Evolutionary conservation across 2,329 filamentous ascomycete species (phyloP).

Genomic region (Dactylellina haptotyla): DNA sequence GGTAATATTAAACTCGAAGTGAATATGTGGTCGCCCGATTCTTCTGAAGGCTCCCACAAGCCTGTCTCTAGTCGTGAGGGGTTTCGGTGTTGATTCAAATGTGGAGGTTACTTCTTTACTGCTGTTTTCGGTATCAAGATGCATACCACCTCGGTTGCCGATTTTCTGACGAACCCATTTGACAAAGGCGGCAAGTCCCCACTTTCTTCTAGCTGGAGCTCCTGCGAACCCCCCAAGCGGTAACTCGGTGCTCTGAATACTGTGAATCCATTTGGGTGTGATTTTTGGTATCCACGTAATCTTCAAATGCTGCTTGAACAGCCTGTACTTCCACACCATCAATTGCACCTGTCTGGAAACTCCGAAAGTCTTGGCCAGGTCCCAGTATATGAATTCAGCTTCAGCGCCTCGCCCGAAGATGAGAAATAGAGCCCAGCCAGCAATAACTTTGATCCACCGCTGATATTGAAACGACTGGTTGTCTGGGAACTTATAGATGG

Average conservation of each 20-base stretch:
- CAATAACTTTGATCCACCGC: constrained; percentile 69
- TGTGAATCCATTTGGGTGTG: constrained; percentile 29
- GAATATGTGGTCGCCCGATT: constrained; percentile 19
- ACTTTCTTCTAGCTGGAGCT: not conserved
- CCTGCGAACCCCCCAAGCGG: constrained; percentile 15
- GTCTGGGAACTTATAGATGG: constrained; percentile 65
- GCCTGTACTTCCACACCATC: constrained; percentile 13
- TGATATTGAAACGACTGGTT: constrained; percentile 65
- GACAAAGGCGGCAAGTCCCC: constrained; percentile 6
- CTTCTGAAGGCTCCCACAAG: not conserved
- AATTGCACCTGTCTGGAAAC: constrained; percentile 10
- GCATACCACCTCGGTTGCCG: not conserved
- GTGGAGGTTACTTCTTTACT: not conserved
- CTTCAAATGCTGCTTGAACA: constrained; percentile 20
- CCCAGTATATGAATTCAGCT: constrained; percentile 68
- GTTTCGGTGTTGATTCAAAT: not conserved
- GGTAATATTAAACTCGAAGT: constrained; percentile 30
- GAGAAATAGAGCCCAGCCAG: constrained; percentile 69
- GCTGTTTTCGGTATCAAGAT: constrained; percentile 3
- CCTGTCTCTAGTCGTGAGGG: not conserved
- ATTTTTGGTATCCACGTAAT: constrained; percentile 23
- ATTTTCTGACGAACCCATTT: constrained; percentile 20
- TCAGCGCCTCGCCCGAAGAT: constrained; percentile 74
- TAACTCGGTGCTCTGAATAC: not conserved
- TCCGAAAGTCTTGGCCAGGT: constrained; percentile 59